Conservation (phyloP, 257 asterid species). For the Ophiorrhiza pumila region DNA sequence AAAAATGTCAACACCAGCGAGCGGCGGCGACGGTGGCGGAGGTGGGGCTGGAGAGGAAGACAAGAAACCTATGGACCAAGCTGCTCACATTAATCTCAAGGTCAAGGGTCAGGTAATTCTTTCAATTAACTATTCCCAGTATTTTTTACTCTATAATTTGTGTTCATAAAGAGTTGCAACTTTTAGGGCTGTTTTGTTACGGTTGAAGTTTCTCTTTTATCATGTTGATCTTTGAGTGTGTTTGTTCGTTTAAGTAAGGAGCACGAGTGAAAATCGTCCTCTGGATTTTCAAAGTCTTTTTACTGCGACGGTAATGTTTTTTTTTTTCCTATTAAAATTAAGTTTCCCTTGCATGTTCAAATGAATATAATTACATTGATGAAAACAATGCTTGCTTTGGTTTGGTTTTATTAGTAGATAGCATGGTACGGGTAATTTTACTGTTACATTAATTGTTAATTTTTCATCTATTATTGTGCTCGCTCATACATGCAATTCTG, state of each 20-base stretch:
- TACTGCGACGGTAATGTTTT: too few species aligned
- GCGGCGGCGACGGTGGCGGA: conserved; percentile 20
- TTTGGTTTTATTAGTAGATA: background rate
- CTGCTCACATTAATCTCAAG: conserved; percentile 32
- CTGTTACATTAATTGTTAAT: background rate
- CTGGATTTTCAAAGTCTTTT: too few species aligned
- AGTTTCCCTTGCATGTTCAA: too few species aligned
- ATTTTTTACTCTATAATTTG: background rate
- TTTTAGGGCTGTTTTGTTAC: background rate
- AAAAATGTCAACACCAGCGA: conserved; percentile 19
- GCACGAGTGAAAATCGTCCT: too few species aligned
- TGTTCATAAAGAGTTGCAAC: background rate
- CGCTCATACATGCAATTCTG: background rate
- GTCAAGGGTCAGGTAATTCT: conserved; percentile 35
- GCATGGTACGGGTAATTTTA: background rate
- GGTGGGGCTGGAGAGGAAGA: conserved; percentile 25
- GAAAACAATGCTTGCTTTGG: background rate
- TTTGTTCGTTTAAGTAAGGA: too few species aligned
- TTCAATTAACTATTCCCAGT: background rate
- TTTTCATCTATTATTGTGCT: background rate
- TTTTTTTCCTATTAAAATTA: too few species aligned
- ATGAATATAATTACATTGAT: background rate
- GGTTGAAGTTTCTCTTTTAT: background rate
- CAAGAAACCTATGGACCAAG: conserved; percentile 28
- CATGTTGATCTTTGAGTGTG: background rate